Percentiles rank a stretch among this genome's conserved stretches.
Evolutionary conservation across 2,329 filamentous ascomycete species (phyloP).

Genomic region (Akanthomyces muscarius): DNA sequence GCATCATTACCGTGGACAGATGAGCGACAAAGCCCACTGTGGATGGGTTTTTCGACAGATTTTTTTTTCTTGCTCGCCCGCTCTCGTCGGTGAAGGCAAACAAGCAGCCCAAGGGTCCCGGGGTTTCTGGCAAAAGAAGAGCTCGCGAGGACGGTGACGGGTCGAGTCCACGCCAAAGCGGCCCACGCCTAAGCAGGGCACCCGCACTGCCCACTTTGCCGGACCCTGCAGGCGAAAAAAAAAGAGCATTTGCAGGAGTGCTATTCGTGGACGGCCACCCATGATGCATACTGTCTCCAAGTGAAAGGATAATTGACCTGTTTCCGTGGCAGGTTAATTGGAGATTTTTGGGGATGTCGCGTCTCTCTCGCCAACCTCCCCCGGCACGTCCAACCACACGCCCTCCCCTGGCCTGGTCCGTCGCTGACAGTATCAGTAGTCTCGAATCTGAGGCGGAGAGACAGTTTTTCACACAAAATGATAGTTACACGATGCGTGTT

Average conservation of each 20-base stretch:
- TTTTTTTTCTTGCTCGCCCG: neutral
- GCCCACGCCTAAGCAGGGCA: neutral
- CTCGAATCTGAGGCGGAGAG: constrained; percentile 1
- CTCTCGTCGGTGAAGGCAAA: constrained; percentile 7
- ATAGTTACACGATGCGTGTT: neutral
- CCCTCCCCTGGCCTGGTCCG: constrained; percentile 3
- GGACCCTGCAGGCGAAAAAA: neutral
- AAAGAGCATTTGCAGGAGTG: neutral
- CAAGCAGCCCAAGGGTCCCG: neutral
- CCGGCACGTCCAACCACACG: neutral
- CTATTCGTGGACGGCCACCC: neutral
- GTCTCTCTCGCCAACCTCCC: constrained; percentile 6
- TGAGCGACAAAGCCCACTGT: constrained; percentile 6
- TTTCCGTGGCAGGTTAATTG: constrained; percentile 14
- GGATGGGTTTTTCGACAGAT: neutral
- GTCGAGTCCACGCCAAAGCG: neutral
- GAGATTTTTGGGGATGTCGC: constrained; percentile 1
- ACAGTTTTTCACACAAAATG: neutral
- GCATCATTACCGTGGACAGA: neutral
- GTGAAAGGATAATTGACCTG: neutral
- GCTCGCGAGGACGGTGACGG: neutral
- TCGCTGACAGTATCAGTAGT: neutral
- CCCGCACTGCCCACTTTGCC: constrained; percentile 5
- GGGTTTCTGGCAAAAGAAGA: neutral
- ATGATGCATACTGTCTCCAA: neutral